phyloP scores from a whole-genome alignment of 1,284 basidiomycete species.

The Heliocybe sulcata region DNA sequence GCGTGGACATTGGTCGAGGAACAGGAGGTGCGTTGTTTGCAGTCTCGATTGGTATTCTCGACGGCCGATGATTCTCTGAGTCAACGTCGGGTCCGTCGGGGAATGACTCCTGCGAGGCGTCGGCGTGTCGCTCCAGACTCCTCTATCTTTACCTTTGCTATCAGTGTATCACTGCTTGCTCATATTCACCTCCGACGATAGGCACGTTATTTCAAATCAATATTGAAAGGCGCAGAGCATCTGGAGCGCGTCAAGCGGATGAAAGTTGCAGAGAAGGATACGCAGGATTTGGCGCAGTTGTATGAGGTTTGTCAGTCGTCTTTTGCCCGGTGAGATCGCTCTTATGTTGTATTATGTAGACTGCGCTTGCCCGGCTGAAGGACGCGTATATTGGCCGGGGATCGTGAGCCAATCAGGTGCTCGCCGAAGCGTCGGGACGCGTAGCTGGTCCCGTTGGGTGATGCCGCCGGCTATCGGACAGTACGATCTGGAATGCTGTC shows the following conservation, averaged over 20 bases:
- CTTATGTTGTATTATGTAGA: constrained; percentile 16
- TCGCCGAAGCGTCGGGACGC: no score
- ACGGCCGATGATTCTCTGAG: no score
- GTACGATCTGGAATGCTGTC: no score
- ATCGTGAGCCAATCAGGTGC: constrained; percentile 12
- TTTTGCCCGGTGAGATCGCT: not conserved
- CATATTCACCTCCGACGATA: constrained; percentile 20
- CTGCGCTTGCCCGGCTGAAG: constrained; percentile 27
- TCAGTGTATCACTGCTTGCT: constrained; percentile 3
- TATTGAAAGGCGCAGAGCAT: constrained; percentile 76
- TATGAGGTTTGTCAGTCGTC: constrained; percentile 51
- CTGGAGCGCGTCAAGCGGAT: constrained; percentile 67
- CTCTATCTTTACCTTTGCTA: not conserved
- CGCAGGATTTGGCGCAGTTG: constrained; percentile 44
- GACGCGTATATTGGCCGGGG: constrained; percentile 23
- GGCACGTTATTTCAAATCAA: constrained; percentile 86
- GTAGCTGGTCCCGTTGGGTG: no score
- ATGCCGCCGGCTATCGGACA: no score
- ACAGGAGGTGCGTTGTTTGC: constrained; percentile 63
- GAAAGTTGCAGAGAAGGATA: constrained; percentile 59
- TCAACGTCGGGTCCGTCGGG: no score
- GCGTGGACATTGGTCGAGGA: constrained; percentile 96
- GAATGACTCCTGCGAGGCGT: not conserved
- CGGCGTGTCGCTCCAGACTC: not conserved
- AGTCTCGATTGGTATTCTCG: no score